A percentile compares a stretch with the other conserved stretches of the same genome.
Conservation (phyloP, 2,329 filamentous ascomycete genomes). For the Alternaria rosae region DNA sequence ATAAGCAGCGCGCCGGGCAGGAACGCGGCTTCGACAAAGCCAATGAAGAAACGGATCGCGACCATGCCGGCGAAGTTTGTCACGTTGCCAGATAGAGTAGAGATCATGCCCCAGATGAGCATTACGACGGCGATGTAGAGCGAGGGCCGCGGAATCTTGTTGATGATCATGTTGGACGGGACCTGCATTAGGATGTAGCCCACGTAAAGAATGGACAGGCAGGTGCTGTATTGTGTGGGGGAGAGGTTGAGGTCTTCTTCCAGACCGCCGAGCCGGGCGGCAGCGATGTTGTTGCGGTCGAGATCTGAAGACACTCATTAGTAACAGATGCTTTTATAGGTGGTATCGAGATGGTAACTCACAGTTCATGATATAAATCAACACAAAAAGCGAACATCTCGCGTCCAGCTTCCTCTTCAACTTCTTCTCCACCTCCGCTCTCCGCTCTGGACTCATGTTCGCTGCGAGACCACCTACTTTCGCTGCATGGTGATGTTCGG, state of each 20-base stretch:
- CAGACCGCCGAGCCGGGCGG: slow-evolving; percentile 43
- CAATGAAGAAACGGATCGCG: slow-evolving; percentile 48
- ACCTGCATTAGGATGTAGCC: slow-evolving; percentile 37
- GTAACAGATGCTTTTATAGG: slow-evolving; percentile 15
- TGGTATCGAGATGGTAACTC: slow-evolving; percentile 2
- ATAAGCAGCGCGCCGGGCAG: slow-evolving; percentile 69
- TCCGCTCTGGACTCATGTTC: slow-evolving; percentile 40
- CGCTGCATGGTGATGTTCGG: slow-evolving; percentile 9
- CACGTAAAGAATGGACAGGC: slow-evolving; percentile 41
- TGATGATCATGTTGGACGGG: slow-evolving; percentile 56
- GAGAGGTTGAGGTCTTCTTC: slow-evolving; percentile 41
- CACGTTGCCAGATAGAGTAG: slow-evolving; percentile 43
- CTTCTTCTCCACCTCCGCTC: slow-evolving; percentile 42
- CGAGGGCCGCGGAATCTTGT: slow-evolving; percentile 43
- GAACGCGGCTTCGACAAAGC: slow-evolving; percentile 56
- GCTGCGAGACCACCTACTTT: slow-evolving; percentile 25
- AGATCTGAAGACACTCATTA: slow-evolving; percentile 1
- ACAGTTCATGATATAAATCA: slow-evolving; percentile 50
- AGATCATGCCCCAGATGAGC: slow-evolving; percentile 51
- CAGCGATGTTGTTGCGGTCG: slow-evolving; percentile 45
- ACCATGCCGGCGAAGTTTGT: slow-evolving; percentile 50
- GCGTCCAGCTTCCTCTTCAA: slow-evolving; percentile 46
- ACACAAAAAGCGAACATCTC: slow-evolving; percentile 43
- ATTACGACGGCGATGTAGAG: slow-evolving; percentile 49
- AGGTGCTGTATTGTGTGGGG: slow-evolving; percentile 45